These are phyloP conservation scores for Pisolithus sp. DNA, from an alignment of 768 basidiomycete species.

Conservation along the genomic window DNA sequence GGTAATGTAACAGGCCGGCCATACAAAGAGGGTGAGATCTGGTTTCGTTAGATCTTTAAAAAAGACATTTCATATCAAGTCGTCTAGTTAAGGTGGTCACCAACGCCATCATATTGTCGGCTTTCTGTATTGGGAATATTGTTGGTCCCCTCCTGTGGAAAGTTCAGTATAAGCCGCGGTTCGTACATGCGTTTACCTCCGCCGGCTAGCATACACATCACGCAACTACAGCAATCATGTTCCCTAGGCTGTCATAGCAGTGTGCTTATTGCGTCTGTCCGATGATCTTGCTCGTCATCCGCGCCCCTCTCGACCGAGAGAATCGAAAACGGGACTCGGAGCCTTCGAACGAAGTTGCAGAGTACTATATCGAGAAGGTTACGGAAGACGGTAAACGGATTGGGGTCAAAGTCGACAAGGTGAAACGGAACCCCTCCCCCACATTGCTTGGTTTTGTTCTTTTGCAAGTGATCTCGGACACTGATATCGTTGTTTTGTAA, in stretches of 20 bases:
- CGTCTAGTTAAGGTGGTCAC: constrained; percentile 20
- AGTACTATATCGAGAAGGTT: constrained; percentile 52
- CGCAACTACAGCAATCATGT: constrained; percentile 48
- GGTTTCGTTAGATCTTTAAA: constrained; percentile 3
- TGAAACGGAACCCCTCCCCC: too few relatives aligned
- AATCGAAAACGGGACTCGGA: constrained; percentile 61
- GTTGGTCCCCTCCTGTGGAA: constrained; percentile 79
- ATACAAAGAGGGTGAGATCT: constrained; percentile 61
- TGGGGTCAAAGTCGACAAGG: constrained; percentile 62
- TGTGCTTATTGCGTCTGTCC: constrained; percentile 56
- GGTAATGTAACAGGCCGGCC: constrained; percentile 60
- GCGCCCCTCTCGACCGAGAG: constrained; percentile 48
- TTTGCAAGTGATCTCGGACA: neutral
- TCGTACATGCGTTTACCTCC: neutral
- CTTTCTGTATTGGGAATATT: constrained; percentile 63
- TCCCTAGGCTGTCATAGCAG: constrained; percentile 72
- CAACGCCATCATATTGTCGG: constrained; percentile 69
- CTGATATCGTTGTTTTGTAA: neutral
- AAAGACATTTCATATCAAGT: neutral
- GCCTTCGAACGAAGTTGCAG: constrained; percentile 46
- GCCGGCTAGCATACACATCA: neutral
- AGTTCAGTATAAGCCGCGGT: constrained; percentile 60
- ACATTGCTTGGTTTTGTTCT: neutral
- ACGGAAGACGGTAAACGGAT: constrained; percentile 46
- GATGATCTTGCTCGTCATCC: constrained; percentile 41